Evolutionary conservation across 1,284 basidiomycete species (phyloP).

Genomic region (Ganoderma lucidum): DNA sequence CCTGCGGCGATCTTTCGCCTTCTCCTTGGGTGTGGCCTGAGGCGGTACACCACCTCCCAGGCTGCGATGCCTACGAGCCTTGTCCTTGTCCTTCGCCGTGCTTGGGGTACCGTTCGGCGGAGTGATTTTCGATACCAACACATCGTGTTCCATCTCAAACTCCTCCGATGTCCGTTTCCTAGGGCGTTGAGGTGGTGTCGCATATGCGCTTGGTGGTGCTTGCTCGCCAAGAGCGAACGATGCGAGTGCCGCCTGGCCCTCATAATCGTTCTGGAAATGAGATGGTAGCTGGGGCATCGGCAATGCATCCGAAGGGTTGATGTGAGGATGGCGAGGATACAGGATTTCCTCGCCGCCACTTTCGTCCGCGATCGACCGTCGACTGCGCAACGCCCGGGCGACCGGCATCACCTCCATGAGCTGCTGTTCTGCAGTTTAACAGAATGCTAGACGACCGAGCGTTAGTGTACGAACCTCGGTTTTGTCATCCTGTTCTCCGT

Average conservation of each 20-base stretch:
- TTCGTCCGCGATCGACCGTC: conserved; percentile 75
- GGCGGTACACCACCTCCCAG: conserved; percentile 62
- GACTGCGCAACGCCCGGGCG: conserved; percentile 58
- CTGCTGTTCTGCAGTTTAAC: conserved; percentile 30
- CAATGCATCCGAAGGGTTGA: conserved; percentile 38
- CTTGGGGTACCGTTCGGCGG: conserved; percentile 36
- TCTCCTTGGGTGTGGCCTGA: conserved; percentile 50
- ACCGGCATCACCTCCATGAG: conserved; percentile 50
- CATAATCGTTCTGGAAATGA: conserved; percentile 10
- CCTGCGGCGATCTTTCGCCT: conserved; percentile 68
- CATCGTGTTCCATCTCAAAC: conserved; percentile 80
- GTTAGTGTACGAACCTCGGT: conserved; percentile 59
- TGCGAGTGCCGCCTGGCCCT: conserved; percentile 15
- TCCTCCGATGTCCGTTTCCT: conserved; percentile 84
- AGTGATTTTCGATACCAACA: conserved; percentile 58
- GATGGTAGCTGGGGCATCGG: conserved; percentile 27
- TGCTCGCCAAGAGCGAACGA: conserved; percentile 20
- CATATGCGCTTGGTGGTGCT: conserved; percentile 63
- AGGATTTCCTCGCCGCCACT: conserved; percentile 86
- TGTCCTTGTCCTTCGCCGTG: conserved; percentile 59
- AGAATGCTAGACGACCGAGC: not conserved
- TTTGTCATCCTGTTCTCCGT: conserved; percentile 75
- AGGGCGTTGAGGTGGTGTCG: conserved; percentile 59
- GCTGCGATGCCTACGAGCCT: conserved; percentile 75
- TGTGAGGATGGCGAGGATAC: conserved; percentile 70